phyloP scores from a whole-genome alignment of 805 yeast species.

The Clavispora phyllophila region DNA sequence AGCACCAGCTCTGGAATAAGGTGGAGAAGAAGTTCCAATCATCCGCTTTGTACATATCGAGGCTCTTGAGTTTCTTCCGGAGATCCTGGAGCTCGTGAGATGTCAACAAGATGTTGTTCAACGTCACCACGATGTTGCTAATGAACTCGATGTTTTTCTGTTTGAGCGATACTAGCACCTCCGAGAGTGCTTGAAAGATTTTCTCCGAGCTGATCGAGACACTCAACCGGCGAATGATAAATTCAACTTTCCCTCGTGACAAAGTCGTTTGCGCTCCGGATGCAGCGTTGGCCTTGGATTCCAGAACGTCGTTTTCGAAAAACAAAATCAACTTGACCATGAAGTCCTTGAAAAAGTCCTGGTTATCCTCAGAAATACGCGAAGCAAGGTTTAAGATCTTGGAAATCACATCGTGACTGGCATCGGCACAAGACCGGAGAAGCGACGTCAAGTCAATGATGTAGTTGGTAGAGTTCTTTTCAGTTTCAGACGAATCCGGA shows the following conservation, averaged over 20 bases:
- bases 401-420: constrained; percentile 73
- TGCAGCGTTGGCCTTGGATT: background rate
- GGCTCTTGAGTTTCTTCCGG: constrained; percentile 55
- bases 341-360: constrained; percentile 69
- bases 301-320: constrained; percentile 56
- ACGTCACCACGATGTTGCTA: constrained; percentile 76
- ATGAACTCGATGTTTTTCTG: constrained; percentile 65
- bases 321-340: constrained; percentile 64
- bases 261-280: constrained; percentile 35
- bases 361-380: constrained; percentile 70
- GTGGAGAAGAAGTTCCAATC: constrained; percentile 69
- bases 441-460: constrained; percentile 65
- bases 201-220: constrained; percentile 75
- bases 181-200: constrained; percentile 75
- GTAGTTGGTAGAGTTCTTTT: constrained; percentile 11
- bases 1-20: constrained; percentile 86
- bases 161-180: constrained; percentile 51
- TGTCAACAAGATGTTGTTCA: constrained; percentile 80
- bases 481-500: constrained; percentile 23
- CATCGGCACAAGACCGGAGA: constrained; percentile 61
- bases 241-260: constrained; percentile 59
- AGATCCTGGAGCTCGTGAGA: constrained; percentile 74
- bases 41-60: constrained; percentile 48
- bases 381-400: constrained; percentile 69
- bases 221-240: constrained; percentile 80